A percentile compares a stretch with the other conserved stretches of the same genome.
Evolutionary conservation across 2,329 filamentous ascomycete species (phyloP).

Genomic region (Peltaster fructicola): DNA sequence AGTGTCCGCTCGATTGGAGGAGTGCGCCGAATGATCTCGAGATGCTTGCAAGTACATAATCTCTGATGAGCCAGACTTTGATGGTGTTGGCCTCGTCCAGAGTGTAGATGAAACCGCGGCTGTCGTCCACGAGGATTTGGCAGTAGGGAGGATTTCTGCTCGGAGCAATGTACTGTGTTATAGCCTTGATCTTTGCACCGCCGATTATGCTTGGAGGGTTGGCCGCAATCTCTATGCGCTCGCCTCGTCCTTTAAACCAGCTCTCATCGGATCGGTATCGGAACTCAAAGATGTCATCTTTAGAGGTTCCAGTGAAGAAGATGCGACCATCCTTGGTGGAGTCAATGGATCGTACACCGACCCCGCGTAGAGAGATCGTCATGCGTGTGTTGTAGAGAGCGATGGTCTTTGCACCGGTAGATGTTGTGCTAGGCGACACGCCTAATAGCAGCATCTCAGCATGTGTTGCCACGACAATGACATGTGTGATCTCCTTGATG

Average conservation of each 20-base stretch:
- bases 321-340: conserved; percentile 69
- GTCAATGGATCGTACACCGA: conserved; percentile 54
- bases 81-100: conserved; percentile 79
- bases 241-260: conserved; percentile 87
- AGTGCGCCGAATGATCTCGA: conserved; percentile 36
- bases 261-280: conserved; percentile 94
- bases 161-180: conserved; percentile 16
- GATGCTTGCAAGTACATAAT: conserved; percentile 35
- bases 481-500: conserved; percentile 64
- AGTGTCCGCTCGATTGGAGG: conserved; percentile 62
- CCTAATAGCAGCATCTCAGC: conserved; percentile 77
- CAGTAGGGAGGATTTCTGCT: conserved; percentile 35
- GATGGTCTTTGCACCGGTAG: conserved; percentile 53
- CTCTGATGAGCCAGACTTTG: conserved; percentile 74
- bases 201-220: conserved; percentile 4
- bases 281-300: conserved; percentile 82
- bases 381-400: conserved; percentile 80
- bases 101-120: conserved; percentile 74
- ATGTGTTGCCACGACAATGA: conserved; percentile 77
- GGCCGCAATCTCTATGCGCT: conserved; percentile 46
- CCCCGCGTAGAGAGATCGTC: conserved; percentile 56
- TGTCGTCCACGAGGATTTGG: conserved; percentile 77
- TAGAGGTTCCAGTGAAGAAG: conserved; percentile 68
- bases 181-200: conserved; percentile 8
- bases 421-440: conserved; percentile 47